Evolutionary conservation across 345 rosid genomes (phyloP).

Genomic region (Aethionema arabicum): DNA sequence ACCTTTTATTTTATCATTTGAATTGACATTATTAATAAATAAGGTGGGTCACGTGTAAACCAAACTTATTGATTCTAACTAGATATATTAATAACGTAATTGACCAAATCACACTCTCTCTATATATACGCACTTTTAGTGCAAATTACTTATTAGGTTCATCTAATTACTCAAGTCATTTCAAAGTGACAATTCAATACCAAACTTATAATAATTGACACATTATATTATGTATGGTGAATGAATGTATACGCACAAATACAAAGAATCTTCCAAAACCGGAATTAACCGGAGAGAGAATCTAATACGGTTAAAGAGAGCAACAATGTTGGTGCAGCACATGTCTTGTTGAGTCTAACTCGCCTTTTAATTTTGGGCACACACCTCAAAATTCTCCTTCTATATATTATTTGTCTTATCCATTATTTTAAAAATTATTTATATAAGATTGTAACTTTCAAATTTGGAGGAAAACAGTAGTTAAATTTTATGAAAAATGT

Average conservation of each 20-base stretch:
- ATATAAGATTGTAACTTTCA: background rate
- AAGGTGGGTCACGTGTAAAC: constrained; percentile 11
- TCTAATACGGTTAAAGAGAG: too few relatives aligned
- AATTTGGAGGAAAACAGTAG: background rate
- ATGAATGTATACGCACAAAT: too few relatives aligned
- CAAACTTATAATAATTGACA: too few relatives aligned
- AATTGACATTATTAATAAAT: background rate
- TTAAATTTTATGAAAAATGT: background rate
- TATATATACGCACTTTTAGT: constrained; percentile 9
- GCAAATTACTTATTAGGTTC: constrained; percentile 12
- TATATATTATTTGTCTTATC: background rate
- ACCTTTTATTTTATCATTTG: background rate
- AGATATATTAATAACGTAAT: constrained; percentile 4
- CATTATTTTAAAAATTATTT: background rate
- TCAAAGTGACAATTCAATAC: too few relatives aligned
- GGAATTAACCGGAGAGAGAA: too few relatives aligned
- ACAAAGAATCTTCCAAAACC: too few relatives aligned
- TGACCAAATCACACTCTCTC: constrained; percentile 2
- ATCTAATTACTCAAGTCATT: constrained; percentile 1
- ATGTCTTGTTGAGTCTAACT: constrained; percentile 18
- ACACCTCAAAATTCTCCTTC: constrained; percentile 18
- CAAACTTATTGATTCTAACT: constrained; percentile 12
- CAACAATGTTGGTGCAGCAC: constrained; percentile 13
- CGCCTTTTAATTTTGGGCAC: constrained; percentile 11
- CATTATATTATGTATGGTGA: too few relatives aligned